Evolutionary conservation across 73 alveolate genomes (phyloP), one percentile per base, ranked within the genome.

Genomic region (Paramecium caudatum): DNA sequence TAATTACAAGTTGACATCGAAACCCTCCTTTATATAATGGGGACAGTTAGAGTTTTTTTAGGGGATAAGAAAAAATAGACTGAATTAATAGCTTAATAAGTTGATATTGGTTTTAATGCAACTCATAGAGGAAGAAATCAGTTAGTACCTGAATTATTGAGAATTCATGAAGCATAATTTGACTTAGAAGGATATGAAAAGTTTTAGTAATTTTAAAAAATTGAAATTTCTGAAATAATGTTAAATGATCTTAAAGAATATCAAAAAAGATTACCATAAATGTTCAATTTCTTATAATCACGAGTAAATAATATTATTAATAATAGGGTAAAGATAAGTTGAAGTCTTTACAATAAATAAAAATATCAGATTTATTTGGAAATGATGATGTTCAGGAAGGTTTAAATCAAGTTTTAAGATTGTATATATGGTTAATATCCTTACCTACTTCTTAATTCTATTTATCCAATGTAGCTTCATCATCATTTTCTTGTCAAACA

Each of bases 31-130:
- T 49, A 63, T 41, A 17, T 86, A 27, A 25, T 86, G n/a, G 93
- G 80, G 27, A 62, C 10, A n/a, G 65, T 63, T 19, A 12, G 41
- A 41, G 25, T 65, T 10, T 86, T 7, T 3, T 34, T 74, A 13
- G 62, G 68, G 1, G 88, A 37, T 65, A 74, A 74, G 30, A 74
- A 43, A 37, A 41, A 74, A 16, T 27, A 74, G 15, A 36, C 39
- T 4, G 88, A 74, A 4, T 19, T 74, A 39, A 45, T 45, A 3
- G 88, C 21, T 16, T 74, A 45, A 41, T 37, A 39, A 70, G 46
- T 83, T 43, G 93, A 86, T 41, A 55, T 86, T 7, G 93, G 93
- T 6, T 61, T 86, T 33, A 86, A 86, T 86, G 90, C 68, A 0
- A 70, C 65, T 9, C 68, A 78, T 17, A 63, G 65, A 86, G 61